A percentile compares a stretch with the other conserved stretches of the same genome.
These are phyloP conservation scores for Aaosphaeria arxii DNA, from an alignment of 2,329 filamentous ascomycete genomes.

Conservation along the genomic window DNA sequence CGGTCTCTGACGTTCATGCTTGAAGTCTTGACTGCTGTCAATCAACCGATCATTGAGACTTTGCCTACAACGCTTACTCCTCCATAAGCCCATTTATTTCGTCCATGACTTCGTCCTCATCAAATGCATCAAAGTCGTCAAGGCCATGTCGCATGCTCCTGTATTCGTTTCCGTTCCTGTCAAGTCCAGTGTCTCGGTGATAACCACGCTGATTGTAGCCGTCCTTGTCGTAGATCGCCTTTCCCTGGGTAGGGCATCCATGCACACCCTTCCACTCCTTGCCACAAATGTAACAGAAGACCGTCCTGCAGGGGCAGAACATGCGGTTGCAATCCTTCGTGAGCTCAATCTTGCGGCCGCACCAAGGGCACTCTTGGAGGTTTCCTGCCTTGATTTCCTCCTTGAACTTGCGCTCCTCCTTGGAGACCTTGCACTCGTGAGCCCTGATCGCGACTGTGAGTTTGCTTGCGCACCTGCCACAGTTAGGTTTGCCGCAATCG, in stretches of 20 bases:
- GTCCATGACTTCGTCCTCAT: too few species aligned
- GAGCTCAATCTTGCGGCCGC: slow-evolving; percentile 23
- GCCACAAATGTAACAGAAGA: slow-evolving; percentile 35
- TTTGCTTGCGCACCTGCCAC: not conserved
- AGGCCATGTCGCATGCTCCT: too few species aligned
- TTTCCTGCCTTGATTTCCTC: slow-evolving; percentile 19
- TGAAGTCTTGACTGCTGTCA: too few species aligned
- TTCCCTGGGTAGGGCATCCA: slow-evolving; percentile 29
- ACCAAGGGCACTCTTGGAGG: slow-evolving; percentile 26
- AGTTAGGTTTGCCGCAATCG: not conserved
- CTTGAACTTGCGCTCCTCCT: slow-evolving; percentile 23
- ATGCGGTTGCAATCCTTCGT: slow-evolving; percentile 34
- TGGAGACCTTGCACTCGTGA: slow-evolving; percentile 18
- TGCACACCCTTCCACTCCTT: slow-evolving; percentile 23
- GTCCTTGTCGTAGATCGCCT: slow-evolving; percentile 24
- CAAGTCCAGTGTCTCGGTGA: slow-evolving; percentile 23
- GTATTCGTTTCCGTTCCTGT: slow-evolving; percentile 1
- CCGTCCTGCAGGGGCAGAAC: slow-evolving; percentile 20
- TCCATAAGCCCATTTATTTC: too few species aligned
- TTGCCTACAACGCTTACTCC: too few species aligned
- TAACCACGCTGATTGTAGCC: slow-evolving; percentile 32
- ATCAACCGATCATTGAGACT: too few species aligned
- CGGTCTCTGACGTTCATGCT: too few species aligned
- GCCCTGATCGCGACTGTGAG: not conserved
- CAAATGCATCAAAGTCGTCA: too few species aligned